phyloP scores from a whole-genome alignment of 306 rosid species.

The Inga leiocalycina region DNA sequence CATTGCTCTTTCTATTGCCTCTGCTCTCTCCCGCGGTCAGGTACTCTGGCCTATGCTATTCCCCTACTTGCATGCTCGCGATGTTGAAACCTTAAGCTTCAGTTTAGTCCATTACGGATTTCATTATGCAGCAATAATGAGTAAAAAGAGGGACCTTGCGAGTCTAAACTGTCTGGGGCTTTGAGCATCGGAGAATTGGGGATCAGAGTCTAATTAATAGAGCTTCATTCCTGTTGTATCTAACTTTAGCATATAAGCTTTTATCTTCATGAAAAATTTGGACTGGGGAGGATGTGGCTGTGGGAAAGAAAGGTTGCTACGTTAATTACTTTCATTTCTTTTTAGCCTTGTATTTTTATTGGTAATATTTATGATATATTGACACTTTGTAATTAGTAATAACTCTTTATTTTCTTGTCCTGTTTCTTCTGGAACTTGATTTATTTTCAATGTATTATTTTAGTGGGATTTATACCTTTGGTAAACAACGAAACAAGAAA shows the following conservation, averaged over 20 bases:
- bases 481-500: neutral
- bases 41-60: slow-evolving; percentile 35
- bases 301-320: neutral
- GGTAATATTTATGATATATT: neutral
- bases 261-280: neutral
- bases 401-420: neutral
- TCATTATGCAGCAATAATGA: neutral
- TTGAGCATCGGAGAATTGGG: neutral
- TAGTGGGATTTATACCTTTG: slow-evolving; percentile 8
- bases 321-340: neutral
- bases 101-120: neutral
- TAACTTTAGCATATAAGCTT: neutral
- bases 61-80: neutral
- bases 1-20: slow-evolving; percentile 85
- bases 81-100: slow-evolving; percentile 3
- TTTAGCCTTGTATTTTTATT: neutral
- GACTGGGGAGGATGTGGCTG: neutral
- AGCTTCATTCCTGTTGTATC: neutral
- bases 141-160: neutral
- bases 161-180: neutral
- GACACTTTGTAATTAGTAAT: neutral
- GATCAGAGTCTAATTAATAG: neutral
- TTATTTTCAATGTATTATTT: neutral
- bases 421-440: neutral
- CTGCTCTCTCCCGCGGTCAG: slow-evolving; percentile 75